Percentiles rank a stretch among this genome's conserved stretches.
Evolutionary conservation across 441 rosid species (phyloP).

Genomic region (Hura crepitans): DNA sequence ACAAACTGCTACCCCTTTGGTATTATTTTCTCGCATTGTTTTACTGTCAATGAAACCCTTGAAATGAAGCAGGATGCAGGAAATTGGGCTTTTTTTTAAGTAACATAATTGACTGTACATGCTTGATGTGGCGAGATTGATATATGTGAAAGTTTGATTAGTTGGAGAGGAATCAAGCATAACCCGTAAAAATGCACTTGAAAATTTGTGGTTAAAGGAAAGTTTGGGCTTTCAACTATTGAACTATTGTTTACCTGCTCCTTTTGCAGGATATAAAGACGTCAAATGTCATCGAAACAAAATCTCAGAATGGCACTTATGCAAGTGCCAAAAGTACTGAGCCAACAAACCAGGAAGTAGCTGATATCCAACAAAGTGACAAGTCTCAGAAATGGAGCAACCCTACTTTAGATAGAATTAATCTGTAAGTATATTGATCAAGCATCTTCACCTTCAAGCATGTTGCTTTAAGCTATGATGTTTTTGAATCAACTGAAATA

Average conservation of each 20-base stretch:
- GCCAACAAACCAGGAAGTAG: constrained; percentile 23
- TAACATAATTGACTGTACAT: no score
- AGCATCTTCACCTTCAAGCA: not conserved
- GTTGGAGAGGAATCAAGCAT: no score
- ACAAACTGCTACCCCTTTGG: not conserved
- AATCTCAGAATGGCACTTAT: constrained; percentile 17
- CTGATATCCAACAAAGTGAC: constrained; percentile 29
- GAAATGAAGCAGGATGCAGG: not conserved
- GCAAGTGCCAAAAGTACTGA: constrained; percentile 15
- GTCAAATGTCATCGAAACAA: constrained; percentile 25
- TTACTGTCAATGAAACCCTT: not conserved
- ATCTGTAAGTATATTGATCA: constrained; percentile 48
- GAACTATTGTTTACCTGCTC: no score
- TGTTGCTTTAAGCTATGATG: not conserved
- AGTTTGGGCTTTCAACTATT: not conserved
- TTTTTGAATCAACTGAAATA: not conserved
- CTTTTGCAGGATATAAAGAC: constrained; percentile 37
- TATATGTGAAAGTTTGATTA: not conserved
- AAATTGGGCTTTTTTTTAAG: not conserved
- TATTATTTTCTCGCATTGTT: not conserved
- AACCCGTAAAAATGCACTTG: no score
- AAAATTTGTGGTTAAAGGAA: not conserved
- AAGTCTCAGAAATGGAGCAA: constrained; percentile 34
- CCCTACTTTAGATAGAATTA: constrained; percentile 61
- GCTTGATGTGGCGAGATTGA: not conserved